Conservation (phyloP, 2,329 filamentous ascomycete genomes). For the Scolecobasidium constrictum region DNA sequence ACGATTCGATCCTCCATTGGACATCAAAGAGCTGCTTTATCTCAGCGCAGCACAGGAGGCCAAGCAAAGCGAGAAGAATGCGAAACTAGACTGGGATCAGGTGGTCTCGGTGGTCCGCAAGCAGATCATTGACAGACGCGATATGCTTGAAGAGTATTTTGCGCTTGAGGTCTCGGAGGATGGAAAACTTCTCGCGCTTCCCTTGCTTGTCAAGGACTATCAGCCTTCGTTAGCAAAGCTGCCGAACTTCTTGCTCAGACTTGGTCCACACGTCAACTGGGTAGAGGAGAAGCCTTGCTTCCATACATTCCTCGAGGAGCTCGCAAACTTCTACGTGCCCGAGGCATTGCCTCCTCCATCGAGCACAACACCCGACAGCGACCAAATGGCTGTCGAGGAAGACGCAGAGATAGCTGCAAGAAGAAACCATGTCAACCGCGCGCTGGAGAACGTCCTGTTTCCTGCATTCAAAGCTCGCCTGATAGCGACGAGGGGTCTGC, state of each 20-base stretch:
- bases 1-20: conserved; percentile 64
- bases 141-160: conserved; percentile 92
- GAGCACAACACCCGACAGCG: conserved; percentile 23
- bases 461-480: conserved; percentile 76
- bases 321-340: conserved; percentile 84
- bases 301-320: conserved; percentile 68
- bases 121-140: conserved; percentile 62
- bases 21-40: conserved; percentile 57
- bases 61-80: conserved; percentile 24
- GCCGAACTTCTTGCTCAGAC: conserved; percentile 73
- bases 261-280: conserved; percentile 88
- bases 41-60: conserved; percentile 66
- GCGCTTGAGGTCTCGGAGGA: conserved; percentile 68
- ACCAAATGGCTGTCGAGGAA: conserved; percentile 37
- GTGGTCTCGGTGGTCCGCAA: conserved; percentile 54
- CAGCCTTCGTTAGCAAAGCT: conserved; percentile 77
- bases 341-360: conserved; percentile 58
- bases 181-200: conserved; percentile 68
- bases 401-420: conserved; percentile 37
- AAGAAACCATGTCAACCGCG: conserved; percentile 58
- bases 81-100: conserved; percentile 53
- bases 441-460: conserved; percentile 79
- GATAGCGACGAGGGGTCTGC: conserved; percentile 67
- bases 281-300: conserved; percentile 76
- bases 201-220: conserved; percentile 81